Evolutionary conservation across 257 asterid genomes (phyloP).

Genomic region (Fraxinus excelsior): DNA sequence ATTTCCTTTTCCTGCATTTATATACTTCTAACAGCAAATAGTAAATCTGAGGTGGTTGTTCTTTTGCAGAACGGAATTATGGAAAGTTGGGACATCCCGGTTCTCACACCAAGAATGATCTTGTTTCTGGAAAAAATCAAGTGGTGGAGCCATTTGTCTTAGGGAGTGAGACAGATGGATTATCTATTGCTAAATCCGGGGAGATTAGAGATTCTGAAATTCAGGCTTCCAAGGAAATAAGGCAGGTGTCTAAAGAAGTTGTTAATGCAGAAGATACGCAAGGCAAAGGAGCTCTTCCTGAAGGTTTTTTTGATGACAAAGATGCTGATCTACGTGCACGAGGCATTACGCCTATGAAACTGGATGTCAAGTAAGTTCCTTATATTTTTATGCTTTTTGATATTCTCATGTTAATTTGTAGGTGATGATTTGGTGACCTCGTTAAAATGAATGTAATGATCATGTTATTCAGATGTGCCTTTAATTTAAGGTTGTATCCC

Average conservation of each 20-base stretch:
- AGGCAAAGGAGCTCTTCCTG: slow-evolving; percentile 77
- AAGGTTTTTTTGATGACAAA: slow-evolving; percentile 88
- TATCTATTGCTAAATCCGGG: slow-evolving; percentile 22
- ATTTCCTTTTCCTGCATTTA: background rate
- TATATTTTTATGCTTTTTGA: slow-evolving; percentile 13
- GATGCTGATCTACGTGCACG: slow-evolving; percentile 95
- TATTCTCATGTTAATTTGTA: slow-evolving; percentile 8
- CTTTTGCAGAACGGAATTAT: slow-evolving; percentile 34
- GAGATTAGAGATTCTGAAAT: slow-evolving; percentile 30
- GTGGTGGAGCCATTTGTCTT: slow-evolving; percentile 33
- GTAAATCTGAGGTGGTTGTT: slow-evolving; percentile 17
- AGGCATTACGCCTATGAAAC: slow-evolving; percentile 85
- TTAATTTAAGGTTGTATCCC: background rate
- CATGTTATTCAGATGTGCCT: slow-evolving; percentile 3
- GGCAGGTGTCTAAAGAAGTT: slow-evolving; percentile 35
- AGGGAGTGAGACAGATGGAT: slow-evolving; percentile 36
- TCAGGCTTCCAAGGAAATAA: slow-evolving; percentile 38
- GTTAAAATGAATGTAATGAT: slow-evolving; percentile 2
- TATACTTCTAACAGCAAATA: slow-evolving; percentile 11
- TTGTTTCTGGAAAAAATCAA: slow-evolving; percentile 37
- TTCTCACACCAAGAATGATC: slow-evolving; percentile 29
- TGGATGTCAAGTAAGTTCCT: slow-evolving; percentile 77
- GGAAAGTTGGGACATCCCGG: slow-evolving; percentile 32
- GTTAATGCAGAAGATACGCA: slow-evolving; percentile 57
- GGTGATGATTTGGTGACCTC: slow-evolving; percentile 6